These are phyloP conservation scores for Exserohilum rostratum DNA, from an alignment of 2,329 filamentous ascomycete genomes.

Conservation along the genomic window DNA sequence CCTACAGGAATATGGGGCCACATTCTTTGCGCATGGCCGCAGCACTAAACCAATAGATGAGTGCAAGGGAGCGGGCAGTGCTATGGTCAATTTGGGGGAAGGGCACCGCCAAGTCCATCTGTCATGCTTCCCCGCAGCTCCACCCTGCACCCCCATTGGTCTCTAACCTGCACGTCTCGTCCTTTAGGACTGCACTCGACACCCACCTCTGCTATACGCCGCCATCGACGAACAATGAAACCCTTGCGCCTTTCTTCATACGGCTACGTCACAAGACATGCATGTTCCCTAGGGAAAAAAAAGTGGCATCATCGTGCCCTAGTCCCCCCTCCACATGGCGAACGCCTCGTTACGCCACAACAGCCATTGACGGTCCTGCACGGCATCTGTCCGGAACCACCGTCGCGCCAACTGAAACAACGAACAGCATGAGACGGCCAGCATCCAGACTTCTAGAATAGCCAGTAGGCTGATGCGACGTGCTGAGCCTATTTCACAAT, in stretches of 20 bases:
- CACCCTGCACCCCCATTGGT: conserved; percentile 4
- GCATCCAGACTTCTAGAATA: too few relatives aligned
- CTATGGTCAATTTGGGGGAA: not conserved
- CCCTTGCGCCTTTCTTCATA: not conserved
- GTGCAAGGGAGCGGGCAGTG: conserved; percentile 6
- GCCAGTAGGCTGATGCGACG: too few relatives aligned
- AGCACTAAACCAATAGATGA: conserved; percentile 8
- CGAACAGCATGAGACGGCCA: too few relatives aligned
- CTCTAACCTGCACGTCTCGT: conserved; percentile 6
- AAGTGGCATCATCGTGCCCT: too few relatives aligned
- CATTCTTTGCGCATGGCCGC: not conserved
- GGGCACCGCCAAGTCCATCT: conserved; percentile 11
- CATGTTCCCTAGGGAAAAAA: too few relatives aligned
- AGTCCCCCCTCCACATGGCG: not conserved
- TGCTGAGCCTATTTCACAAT: too few relatives aligned
- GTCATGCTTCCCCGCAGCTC: conserved; percentile 24
- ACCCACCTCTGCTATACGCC: not conserved
- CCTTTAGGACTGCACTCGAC: conserved; percentile 1
- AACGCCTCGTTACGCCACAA: not conserved
- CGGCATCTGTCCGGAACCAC: too few relatives aligned
- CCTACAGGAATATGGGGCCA: conserved; percentile 1
- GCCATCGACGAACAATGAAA: not conserved
- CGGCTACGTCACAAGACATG: not conserved
- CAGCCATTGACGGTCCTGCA: too few relatives aligned
- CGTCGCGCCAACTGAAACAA: too few relatives aligned